Percentiles rank a stretch among this genome's conserved stretches.
Evolutionary conservation across 78 protist genomes (phyloP).

Genomic region (Blattamonas nauphoetae): DNA sequence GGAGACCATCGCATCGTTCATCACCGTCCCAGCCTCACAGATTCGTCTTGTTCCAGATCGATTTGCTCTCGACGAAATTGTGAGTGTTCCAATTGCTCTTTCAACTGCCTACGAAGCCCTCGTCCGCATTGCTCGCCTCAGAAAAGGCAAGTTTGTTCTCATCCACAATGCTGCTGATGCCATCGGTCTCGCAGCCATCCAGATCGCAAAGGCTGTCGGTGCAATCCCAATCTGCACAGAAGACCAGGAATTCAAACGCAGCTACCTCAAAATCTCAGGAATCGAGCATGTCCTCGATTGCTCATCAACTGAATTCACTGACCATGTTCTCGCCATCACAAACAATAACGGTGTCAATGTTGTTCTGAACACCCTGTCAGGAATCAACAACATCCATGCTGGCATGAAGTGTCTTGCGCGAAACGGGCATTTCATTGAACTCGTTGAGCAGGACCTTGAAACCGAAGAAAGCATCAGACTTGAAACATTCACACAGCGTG

Average conservation of each 20-base stretch:
- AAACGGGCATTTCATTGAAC: conserved; percentile 48
- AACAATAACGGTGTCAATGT: not conserved
- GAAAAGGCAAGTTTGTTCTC: not conserved
- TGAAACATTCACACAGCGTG: not conserved
- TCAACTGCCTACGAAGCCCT: not conserved
- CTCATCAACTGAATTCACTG: conserved; percentile 4
- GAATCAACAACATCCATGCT: not conserved
- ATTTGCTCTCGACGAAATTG: not conserved
- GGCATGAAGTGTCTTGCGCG: conserved; percentile 53
- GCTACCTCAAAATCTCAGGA: conserved; percentile 37
- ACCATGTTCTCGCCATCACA: conserved; percentile 27
- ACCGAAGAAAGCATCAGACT: not conserved
- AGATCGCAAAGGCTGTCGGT: conserved; percentile 48
- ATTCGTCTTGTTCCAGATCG: not conserved
- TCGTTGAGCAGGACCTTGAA: conserved; percentile 18
- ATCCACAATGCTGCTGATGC: not conserved
- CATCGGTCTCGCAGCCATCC: not conserved
- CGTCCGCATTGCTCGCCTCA: not conserved
- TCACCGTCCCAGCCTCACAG: not conserved
- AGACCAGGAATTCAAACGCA: conserved; percentile 51
- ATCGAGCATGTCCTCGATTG: not conserved
- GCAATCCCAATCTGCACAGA: conserved; percentile 34
- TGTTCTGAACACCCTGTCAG: conserved; percentile 8
- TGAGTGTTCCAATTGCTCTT: not conserved
- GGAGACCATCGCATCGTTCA: not conserved